Base-by-base conservation (phyloP, 2,329 filamentous ascomycete species). In the Elsinoe fawcettii region DNA sequence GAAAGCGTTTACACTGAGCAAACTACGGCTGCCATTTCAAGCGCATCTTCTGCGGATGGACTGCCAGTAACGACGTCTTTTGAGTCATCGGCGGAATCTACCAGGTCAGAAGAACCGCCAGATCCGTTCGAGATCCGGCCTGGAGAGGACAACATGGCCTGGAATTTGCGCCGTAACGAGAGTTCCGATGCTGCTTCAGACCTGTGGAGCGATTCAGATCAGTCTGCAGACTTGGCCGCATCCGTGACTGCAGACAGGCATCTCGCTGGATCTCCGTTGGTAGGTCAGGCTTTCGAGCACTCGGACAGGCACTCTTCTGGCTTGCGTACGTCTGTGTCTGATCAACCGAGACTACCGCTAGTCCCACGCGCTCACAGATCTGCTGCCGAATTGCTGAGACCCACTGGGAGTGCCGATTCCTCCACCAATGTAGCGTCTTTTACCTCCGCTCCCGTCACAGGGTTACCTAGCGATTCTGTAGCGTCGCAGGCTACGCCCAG, bases 91-190 rank as follows among this genome's bases (percentile, higher is more conserved):
- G 9, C 5, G 9, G 9, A 5, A 12, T 12, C 12, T 37, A 43
- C 18, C 9, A 36, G 23, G 18, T 12, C 9, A n/a, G 34, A n/a
- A 5, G 36, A 44, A 20, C 53, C 36, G 54, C 30, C 56, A 6
- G 59, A 58, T 46, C 56, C 59, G 8, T 59, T 66, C 18, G 69
- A 69, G 14, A 71, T 71, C 36, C 62, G 64, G 16, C 60, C 65
- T 22, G 69, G 69, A 4, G 69, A 71, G 37, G 69, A 71, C 58
- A 71, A 71, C 51, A 60, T 69, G 27, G 70, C 67, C 44, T 71
- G 67, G 67, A 64, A 66, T 7, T 66, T 65, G 9, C 63, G 69
- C 20, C 63, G 66, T 46, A 68, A 65, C 51, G 63, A 66, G 51
- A 54, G 58, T 6, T 62, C 60, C 37, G 59, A 61, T 23, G 61